Evolutionary conservation across 139 green algal species (phyloP).

Genomic region (Tetradesmus lagerheimii): DNA sequence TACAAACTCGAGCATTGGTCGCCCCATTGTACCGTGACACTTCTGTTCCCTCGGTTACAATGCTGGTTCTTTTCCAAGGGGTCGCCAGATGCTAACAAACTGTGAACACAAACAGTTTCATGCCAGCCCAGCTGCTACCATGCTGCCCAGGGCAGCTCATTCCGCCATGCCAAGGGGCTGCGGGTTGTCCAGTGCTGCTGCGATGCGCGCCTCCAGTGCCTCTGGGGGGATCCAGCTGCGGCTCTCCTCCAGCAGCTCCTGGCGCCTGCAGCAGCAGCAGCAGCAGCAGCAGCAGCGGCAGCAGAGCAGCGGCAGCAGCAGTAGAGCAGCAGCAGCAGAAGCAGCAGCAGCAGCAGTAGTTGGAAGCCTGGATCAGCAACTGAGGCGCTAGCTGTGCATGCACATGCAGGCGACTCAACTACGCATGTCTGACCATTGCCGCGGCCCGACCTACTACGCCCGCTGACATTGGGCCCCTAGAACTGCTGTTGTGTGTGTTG

Average conservation of each 20-base stretch:
- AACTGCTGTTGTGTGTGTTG: not conserved
- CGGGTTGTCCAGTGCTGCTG: conserved; percentile 21
- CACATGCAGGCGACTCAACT: no score
- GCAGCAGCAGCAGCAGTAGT: not conserved
- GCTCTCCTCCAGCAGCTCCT: not conserved
- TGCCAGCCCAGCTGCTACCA: not conserved
- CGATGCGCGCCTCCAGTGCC: conserved; percentile 3
- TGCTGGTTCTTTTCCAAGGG: no score
- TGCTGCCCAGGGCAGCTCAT: not conserved
- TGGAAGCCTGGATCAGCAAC: not conserved
- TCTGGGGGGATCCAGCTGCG: conserved; percentile 24
- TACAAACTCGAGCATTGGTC: no score
- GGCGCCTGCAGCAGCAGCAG: conserved; percentile 22
- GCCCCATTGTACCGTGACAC: no score
- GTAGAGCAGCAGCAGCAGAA: not conserved
- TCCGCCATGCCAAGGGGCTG: not conserved
- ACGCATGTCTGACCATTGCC: no score
- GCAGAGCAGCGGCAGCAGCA: not conserved
- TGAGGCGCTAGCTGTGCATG: no score
- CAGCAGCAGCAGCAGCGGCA: not conserved
- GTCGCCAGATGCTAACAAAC: no score
- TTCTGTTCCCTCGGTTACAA: no score
- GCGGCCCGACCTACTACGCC: no score
- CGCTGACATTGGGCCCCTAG: no score
- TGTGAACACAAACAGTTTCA: no score